phyloP scores from a whole-genome alignment of 805 yeast genomes.

The Saturnispora saitoi region DNA sequence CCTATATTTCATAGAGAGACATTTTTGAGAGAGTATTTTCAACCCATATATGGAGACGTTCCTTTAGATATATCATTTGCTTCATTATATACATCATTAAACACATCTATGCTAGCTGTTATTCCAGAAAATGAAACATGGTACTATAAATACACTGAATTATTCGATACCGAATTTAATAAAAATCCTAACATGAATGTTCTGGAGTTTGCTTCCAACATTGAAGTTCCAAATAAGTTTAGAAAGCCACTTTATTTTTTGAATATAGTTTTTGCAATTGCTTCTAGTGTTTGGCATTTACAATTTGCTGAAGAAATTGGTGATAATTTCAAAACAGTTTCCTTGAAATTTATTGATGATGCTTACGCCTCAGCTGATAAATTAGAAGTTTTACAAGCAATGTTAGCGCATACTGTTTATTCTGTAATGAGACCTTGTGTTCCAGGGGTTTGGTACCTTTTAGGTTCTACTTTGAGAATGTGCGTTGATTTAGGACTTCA shows the following conservation, averaged over 20 bases:
- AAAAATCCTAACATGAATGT: slow-evolving; percentile 24
- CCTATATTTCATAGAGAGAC: slow-evolving; percentile 80
- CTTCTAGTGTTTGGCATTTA: slow-evolving; percentile 64
- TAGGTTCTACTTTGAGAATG: slow-evolving; percentile 71
- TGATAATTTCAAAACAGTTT: slow-evolving; percentile 62
- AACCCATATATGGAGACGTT: slow-evolving; percentile 72
- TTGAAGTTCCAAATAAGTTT: slow-evolving; percentile 38
- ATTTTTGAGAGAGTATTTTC: slow-evolving; percentile 56
- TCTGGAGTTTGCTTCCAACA: slow-evolving; percentile 28
- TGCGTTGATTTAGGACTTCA: slow-evolving; percentile 83
- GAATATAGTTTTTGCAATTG: slow-evolving; percentile 71
- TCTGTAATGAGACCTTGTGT: slow-evolving; percentile 82
- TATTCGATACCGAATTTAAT: slow-evolving; percentile 24
- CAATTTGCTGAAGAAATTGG: slow-evolving; percentile 58
- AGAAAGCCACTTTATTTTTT: slow-evolving; percentile 59
- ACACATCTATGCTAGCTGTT: slow-evolving; percentile 25
- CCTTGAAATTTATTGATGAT: slow-evolving; percentile 48
- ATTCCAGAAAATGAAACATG: slow-evolving; percentile 35
- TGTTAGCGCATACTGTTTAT: slow-evolving; percentile 58
- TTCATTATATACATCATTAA: slow-evolving; percentile 43
- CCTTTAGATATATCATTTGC: slow-evolving; percentile 49
- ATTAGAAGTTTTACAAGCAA: slow-evolving; percentile 65
- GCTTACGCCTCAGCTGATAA: slow-evolving; percentile 51
- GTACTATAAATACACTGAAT: slow-evolving; percentile 35
- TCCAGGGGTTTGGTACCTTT: slow-evolving; percentile 89